phyloP scores from a whole-genome alignment of 306 rosid species.

The Casuarina glauca region DNA sequence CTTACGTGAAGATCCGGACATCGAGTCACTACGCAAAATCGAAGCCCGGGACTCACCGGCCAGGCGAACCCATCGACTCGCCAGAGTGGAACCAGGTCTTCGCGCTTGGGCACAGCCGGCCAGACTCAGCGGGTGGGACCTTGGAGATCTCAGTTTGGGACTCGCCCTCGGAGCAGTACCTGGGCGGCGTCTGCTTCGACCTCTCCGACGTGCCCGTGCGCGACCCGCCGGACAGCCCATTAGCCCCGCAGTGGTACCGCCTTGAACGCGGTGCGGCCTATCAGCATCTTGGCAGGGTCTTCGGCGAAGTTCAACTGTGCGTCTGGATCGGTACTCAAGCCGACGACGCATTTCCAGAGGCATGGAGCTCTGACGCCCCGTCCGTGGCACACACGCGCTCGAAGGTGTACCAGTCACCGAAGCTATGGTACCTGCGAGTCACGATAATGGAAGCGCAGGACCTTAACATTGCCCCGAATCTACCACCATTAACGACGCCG shows the following conservation, averaged over 20 bases:
- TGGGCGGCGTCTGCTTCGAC: slow-evolving; percentile 75
- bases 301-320: slow-evolving; percentile 56
- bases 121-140: slow-evolving; percentile 49
- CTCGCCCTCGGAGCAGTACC: slow-evolving; percentile 52
- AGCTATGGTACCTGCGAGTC: slow-evolving; percentile 55
- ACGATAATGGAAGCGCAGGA: slow-evolving; percentile 59
- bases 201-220: slow-evolving; percentile 50
- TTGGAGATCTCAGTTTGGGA: slow-evolving; percentile 78
- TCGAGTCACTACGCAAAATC: slow-evolving; percentile 47
- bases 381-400: slow-evolving; percentile 51
- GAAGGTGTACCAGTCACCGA: slow-evolving; percentile 61
- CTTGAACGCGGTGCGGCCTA: slow-evolving; percentile 48
- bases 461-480: slow-evolving; percentile 60
- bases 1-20: slow-evolving; percentile 58
- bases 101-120: slow-evolving; percentile 50
- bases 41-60: slow-evolving; percentile 50
- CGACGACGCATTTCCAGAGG: slow-evolving; percentile 54
- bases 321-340: slow-evolving; percentile 71
- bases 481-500: slow-evolving; percentile 88
- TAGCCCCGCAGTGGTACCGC: slow-evolving; percentile 53
- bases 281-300: slow-evolving; percentile 30
- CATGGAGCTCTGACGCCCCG: slow-evolving; percentile 60
- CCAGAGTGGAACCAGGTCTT: slow-evolving; percentile 85
- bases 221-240: slow-evolving; percentile 56
- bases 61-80: slow-evolving; percentile 63